A percentile compares a stretch with the other conserved stretches of the same genome.
phyloP scores from a whole-genome alignment of 495 filamentous ascomycete genomes.

The Penicillium dipodomyicola region DNA sequence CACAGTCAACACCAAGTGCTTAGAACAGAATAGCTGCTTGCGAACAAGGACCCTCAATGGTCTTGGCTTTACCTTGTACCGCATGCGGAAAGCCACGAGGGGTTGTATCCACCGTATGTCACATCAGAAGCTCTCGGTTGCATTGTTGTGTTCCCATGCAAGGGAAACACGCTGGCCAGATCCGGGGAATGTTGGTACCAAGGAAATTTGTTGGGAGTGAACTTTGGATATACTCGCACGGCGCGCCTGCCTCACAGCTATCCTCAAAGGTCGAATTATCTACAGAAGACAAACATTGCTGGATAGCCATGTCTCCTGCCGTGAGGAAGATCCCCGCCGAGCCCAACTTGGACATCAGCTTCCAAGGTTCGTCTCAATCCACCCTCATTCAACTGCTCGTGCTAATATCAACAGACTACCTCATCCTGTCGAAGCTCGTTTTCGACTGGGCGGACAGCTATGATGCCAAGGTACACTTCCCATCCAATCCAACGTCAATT shows the following conservation, averaged over 20 bases:
- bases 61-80: conserved; percentile 7
- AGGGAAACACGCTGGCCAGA: conserved; percentile 3
- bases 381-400: background rate
- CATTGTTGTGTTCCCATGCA: conserved; percentile 14
- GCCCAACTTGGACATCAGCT: conserved; percentile 32
- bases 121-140: conserved; percentile 12
- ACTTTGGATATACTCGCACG: conserved; percentile 10
- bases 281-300: background rate
- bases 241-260: background rate
- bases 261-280: background rate
- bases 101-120: conserved; percentile 10
- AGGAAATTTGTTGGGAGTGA: background rate
- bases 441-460: conserved; percentile 86
- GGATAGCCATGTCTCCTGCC: conserved; percentile 26
- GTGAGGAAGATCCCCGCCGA: conserved; percentile 21
- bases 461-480: conserved; percentile 55
- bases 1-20: background rate
- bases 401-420: conserved; percentile 21
- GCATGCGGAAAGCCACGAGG: conserved; percentile 24
- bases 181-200: conserved; percentile 1
- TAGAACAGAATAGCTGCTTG: background rate
- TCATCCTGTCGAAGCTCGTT: conserved; percentile 28
- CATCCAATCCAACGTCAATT: background rate
- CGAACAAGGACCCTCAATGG: background rate
- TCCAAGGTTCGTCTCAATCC: conserved; percentile 21